Evolutionary conservation across 2,329 filamentous ascomycete genomes (phyloP).

Genomic region (Ceratocystis papillata): DNA sequence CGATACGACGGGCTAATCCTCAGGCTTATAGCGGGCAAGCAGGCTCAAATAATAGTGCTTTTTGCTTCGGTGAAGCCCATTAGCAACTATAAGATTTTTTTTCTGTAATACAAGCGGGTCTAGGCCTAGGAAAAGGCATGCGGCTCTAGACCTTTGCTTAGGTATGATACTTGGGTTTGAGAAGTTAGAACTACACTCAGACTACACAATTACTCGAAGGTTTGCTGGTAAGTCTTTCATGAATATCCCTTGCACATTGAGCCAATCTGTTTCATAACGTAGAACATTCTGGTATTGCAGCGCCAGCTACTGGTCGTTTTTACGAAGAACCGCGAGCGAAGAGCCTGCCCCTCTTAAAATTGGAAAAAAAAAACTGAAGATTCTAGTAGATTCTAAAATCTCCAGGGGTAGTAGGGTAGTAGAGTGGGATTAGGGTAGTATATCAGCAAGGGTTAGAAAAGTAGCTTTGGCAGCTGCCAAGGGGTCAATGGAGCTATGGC

Average conservation of each 20-base stretch:
- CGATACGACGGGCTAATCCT: constrained; percentile 10
- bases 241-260: background rate
- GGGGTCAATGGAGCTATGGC: background rate
- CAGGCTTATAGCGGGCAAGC: background rate
- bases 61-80: background rate
- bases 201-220: background rate
- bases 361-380: background rate
- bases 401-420: background rate
- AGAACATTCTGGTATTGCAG: background rate
- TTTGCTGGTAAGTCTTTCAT: background rate
- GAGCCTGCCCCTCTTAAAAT: background rate
- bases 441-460: background rate
- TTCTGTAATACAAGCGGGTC: background rate
- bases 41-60: background rate
- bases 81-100: background rate
- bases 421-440: background rate
- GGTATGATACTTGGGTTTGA: background rate
- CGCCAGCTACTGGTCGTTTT: background rate
- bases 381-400: constrained; percentile 5
- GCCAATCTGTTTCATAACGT: background rate
- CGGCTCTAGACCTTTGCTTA: background rate
- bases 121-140: background rate
- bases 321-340: background rate
- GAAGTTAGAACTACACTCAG: background rate
- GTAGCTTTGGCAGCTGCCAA: background rate